Evolutionary conservation across 2,329 filamentous ascomycete genomes (phyloP), one percentile per base, ranked within the genome.

Genomic region (Sclerotinia glacialis): DNA sequence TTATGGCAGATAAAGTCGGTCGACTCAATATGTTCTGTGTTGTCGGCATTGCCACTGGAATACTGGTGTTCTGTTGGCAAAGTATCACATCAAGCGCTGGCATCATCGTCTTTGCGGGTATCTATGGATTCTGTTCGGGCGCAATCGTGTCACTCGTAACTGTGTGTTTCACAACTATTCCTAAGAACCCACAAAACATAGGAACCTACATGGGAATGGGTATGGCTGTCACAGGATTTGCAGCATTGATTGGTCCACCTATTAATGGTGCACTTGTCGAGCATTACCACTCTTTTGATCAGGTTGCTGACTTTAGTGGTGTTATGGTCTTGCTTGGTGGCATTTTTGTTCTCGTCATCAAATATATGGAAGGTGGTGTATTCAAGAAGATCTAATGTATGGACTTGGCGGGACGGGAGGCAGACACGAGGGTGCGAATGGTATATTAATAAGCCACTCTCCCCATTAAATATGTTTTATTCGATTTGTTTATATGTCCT

Each of bases 201-300:
- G 90, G 90, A 16, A 83, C 87, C 2, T 83, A 90, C n/a, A 86
- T 85, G 8, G 90, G 90, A 0, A 82, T 84, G 1, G 82, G 85
- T 18, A 89, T 89, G 75, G 83, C 84, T n/a, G 72, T 88, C 44
- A 79, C 86, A 66, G 82, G 85, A 1, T 78, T 92, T 44, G 88
- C 86, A 4, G 87, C 85, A 2, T 78, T 93, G 55, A 86, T 86
- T 0, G 87, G 88, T 0, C 85, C 82, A 31, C 89, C 89, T 0
- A 88, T 92, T 70, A 88, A 83, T 8, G 88, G 89, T 11, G 85
- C 84, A 14, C 80, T 89, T 18, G 86, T 89, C 11, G 76, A 75
- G 12, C 76, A 78, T 2, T 81, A 84, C 71, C 69, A 82, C 44
- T 86, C 86, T 3, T 76, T 70, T 47, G 40, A 68, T 28, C 61